Percentiles rank a stretch among this genome's conserved stretches.
Evolutionary conservation across 2,329 filamentous ascomycete species (phyloP).

Genomic region (Aquanectria penicillioides): DNA sequence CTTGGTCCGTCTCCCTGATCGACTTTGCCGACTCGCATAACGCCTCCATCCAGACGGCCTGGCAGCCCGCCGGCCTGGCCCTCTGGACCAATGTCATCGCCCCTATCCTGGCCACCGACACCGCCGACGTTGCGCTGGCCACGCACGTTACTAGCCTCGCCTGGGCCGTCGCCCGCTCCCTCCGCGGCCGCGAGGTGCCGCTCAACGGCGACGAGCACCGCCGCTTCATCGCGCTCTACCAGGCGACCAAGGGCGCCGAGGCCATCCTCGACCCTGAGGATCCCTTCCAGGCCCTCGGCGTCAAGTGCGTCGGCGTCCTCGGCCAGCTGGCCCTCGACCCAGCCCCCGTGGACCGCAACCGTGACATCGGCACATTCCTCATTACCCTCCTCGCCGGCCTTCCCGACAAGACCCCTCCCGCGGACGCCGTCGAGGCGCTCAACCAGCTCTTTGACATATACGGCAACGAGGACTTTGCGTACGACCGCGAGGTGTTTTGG

Average conservation of each 20-base stretch:
- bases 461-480: constrained; percentile 66
- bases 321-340: constrained; percentile 70
- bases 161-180: constrained; percentile 70
- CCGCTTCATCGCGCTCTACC: constrained; percentile 73
- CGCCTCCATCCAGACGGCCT: constrained; percentile 60
- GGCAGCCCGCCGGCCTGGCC: constrained; percentile 62
- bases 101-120: constrained; percentile 68
- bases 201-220: constrained; percentile 64
- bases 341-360: constrained; percentile 64
- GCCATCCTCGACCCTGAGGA: constrained; percentile 52
- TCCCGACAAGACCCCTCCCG: constrained; percentile 60
- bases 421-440: constrained; percentile 70
- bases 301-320: constrained; percentile 74
- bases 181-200: constrained; percentile 58
- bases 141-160: constrained; percentile 71
- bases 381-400: constrained; percentile 62
- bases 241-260: constrained; percentile 59
- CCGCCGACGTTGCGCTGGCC: constrained; percentile 69
- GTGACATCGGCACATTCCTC: constrained; percentile 72
- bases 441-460: constrained; percentile 77
- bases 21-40: constrained; percentile 67
- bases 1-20: constrained; percentile 72
- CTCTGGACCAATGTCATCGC: constrained; percentile 69
- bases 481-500: constrained; percentile 73
- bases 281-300: constrained; percentile 69